phyloP scores from a whole-genome alignment of 2,329 filamentous ascomycete genomes.

The Stagonosporopsis cucurbitacearum region DNA sequence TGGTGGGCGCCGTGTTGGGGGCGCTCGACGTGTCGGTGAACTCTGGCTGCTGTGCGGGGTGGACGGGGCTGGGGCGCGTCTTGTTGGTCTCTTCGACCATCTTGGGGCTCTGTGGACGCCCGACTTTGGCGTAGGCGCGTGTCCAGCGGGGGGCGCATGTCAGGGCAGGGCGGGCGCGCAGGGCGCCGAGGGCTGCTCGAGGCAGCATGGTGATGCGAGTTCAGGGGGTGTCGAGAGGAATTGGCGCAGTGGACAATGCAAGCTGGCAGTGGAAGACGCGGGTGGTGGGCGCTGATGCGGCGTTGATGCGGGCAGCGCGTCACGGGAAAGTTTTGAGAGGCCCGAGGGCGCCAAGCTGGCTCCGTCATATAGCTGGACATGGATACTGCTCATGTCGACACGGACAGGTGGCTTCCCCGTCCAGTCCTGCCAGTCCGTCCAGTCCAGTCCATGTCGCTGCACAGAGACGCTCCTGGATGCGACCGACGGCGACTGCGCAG shows the following conservation, averaged over 20 bases:
- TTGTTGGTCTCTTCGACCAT: conserved; percentile 32
- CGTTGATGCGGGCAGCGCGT: no score
- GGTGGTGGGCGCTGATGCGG: no score
- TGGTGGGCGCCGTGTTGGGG: conserved; percentile 28
- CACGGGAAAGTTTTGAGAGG: conserved; percentile 1
- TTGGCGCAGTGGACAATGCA: neutral
- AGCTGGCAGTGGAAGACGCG: neutral
- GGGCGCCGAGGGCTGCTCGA: conserved; percentile 43
- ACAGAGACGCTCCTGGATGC: conserved; percentile 42
- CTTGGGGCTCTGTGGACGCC: conserved; percentile 33
- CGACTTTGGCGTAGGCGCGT: conserved; percentile 33
- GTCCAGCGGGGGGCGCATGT: conserved; percentile 7
- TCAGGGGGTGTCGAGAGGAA: neutral
- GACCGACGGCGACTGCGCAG: conserved; percentile 37
- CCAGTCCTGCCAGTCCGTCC: neutral
- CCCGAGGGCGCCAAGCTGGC: neutral
- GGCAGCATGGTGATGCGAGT: conserved; percentile 49
- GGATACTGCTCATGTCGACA: no score
- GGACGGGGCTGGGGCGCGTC: conserved; percentile 30
- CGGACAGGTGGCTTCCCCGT: no score
- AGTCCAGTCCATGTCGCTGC: conserved; percentile 46
- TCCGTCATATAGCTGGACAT: no score
- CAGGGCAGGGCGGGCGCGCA: conserved; percentile 35
- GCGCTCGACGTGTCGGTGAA: conserved; percentile 30
- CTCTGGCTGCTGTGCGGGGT: conserved; percentile 47